Conservation (phyloP, 345 rosid species). For the Tarenaya hassleriana region DNA sequence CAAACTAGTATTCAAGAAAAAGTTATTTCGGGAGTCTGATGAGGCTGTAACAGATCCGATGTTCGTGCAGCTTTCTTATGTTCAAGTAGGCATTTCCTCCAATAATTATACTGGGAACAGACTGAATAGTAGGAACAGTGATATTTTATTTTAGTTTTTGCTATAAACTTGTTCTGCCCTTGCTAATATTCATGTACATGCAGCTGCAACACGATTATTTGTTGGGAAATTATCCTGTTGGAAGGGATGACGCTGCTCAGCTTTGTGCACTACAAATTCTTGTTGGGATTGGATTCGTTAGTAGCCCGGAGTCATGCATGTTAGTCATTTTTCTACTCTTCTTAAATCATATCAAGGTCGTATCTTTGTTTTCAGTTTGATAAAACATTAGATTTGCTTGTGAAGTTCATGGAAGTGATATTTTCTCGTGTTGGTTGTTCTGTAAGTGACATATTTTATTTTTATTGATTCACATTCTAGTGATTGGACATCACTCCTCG, state of each 20-base stretch:
- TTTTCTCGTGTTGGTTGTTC: not conserved
- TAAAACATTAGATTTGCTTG: not conserved
- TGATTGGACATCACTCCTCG: constrained; percentile 88
- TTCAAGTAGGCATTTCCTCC: constrained; percentile 59
- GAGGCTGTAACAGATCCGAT: constrained; percentile 90
- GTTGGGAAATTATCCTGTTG: constrained; percentile 95
- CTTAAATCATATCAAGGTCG: not conserved
- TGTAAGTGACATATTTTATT: not conserved
- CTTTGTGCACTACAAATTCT: constrained; percentile 91
- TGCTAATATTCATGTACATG: constrained; percentile 28
- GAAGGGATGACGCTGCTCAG: constrained; percentile 98
- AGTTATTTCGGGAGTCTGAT: constrained; percentile 92
- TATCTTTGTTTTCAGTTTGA: not conserved
- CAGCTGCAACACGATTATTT: constrained; percentile 98
- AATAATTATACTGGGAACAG: not conserved
- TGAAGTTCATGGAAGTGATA: too few relatives aligned
- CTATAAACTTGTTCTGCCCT: not conserved
- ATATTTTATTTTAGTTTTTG: not conserved
- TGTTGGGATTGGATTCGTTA: constrained; percentile 83
- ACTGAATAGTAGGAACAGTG: not conserved
- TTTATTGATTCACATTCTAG: constrained; percentile 36
- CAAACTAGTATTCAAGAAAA: constrained; percentile 81
- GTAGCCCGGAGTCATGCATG: constrained; percentile 86
- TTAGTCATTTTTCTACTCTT: constrained; percentile 31
- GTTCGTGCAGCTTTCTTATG: constrained; percentile 93